These are phyloP conservation scores for Tilletiaria anomala DNA, from an alignment of 1,284 basidiomycete species.

Conservation along the genomic window DNA sequence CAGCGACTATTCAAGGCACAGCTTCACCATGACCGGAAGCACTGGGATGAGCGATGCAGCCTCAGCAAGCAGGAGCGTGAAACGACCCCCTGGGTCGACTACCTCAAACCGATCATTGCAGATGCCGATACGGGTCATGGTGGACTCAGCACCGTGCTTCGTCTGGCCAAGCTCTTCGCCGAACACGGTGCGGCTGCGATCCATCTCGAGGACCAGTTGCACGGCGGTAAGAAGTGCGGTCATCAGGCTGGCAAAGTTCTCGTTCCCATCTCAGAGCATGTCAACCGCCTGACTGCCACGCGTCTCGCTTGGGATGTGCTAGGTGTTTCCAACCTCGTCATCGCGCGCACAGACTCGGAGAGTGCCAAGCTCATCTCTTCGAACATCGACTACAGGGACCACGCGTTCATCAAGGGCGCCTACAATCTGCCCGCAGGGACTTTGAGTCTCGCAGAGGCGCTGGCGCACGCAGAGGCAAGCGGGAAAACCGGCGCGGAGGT, in stretches of 20 bases:
- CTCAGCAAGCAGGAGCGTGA: constrained; percentile 23
- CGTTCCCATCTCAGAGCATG: constrained; percentile 71
- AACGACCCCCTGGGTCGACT: constrained; percentile 37
- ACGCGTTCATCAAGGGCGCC: constrained; percentile 40
- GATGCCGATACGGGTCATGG: constrained; percentile 38
- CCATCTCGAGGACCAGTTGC: constrained; percentile 38
- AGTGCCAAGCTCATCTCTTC: constrained; percentile 72
- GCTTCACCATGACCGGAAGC: constrained; percentile 38
- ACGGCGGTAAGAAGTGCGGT: constrained; percentile 51
- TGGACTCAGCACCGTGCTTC: constrained; percentile 35
- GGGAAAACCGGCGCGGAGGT: constrained; percentile 26
- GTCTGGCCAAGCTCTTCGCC: constrained; percentile 38
- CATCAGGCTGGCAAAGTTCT: constrained; percentile 87
- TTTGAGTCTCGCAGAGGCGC: constrained; percentile 27
- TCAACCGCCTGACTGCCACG: constrained; percentile 64
- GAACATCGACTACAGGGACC: constrained; percentile 62
- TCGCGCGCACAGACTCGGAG: constrained; percentile 82
- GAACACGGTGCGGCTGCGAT: constrained; percentile 39
- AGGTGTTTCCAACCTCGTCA: constrained; percentile 70
- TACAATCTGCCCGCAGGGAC: constrained; percentile 29
- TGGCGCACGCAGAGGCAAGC: constrained; percentile 23
- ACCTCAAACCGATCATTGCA: constrained; percentile 37
- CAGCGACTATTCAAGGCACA: constrained; percentile 39
- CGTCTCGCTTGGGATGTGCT: constrained; percentile 79
- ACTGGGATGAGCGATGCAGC: constrained; percentile 33